Percentiles rank a stretch among this genome's conserved stretches.
These are phyloP conservation scores for Ophiognomonia clavigignenti-juglandacearum DNA, from an alignment of 2,329 filamentous ascomycete genomes.

Conservation along the genomic window DNA sequence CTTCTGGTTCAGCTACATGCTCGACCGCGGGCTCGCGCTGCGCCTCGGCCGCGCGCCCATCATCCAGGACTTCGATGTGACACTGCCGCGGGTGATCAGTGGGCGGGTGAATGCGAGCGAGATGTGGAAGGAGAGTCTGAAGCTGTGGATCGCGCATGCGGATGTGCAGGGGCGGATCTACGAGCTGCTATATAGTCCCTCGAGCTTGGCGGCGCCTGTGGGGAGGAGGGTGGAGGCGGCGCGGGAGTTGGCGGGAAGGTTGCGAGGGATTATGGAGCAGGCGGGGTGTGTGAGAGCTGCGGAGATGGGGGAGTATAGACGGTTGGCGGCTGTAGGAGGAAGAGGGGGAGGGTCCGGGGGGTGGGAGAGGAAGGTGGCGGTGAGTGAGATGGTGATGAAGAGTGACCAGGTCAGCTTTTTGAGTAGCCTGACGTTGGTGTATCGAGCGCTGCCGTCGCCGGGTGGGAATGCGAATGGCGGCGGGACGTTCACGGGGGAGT, in stretches of 20 bases:
- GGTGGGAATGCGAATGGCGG: constrained; percentile 30
- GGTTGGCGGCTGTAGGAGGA: too few relatives aligned
- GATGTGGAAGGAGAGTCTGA: constrained; percentile 43
- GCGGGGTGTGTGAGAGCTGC: constrained; percentile 30
- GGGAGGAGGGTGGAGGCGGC: constrained; percentile 36
- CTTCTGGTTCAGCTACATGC: constrained; percentile 48
- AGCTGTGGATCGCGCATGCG: constrained; percentile 50
- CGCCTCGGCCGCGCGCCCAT: constrained; percentile 53
- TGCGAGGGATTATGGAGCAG: constrained; percentile 31
- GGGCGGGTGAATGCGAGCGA: constrained; percentile 23
- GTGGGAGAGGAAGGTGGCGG: constrained; percentile 30
- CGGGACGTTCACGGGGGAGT: constrained; percentile 42
- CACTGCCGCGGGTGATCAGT: constrained; percentile 32
- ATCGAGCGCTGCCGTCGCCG: constrained; percentile 46
- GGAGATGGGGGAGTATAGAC: too few relatives aligned
- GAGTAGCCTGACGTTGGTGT: constrained; percentile 45
- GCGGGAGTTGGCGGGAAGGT: constrained; percentile 32
- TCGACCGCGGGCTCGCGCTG: constrained; percentile 55
- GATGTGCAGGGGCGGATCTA: constrained; percentile 57
- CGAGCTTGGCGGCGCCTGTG: constrained; percentile 35
- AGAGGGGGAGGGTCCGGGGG: not conserved
- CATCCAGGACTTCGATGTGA: constrained; percentile 54
- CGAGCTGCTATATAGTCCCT: constrained; percentile 48
- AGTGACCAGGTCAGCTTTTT: constrained; percentile 44
- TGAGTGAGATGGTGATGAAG: constrained; percentile 39